Evolutionary conservation across 179 eudicot genomes (phyloP), one percentile per base, ranked within the genome.

Genomic region (Actinidia chinensis): DNA sequence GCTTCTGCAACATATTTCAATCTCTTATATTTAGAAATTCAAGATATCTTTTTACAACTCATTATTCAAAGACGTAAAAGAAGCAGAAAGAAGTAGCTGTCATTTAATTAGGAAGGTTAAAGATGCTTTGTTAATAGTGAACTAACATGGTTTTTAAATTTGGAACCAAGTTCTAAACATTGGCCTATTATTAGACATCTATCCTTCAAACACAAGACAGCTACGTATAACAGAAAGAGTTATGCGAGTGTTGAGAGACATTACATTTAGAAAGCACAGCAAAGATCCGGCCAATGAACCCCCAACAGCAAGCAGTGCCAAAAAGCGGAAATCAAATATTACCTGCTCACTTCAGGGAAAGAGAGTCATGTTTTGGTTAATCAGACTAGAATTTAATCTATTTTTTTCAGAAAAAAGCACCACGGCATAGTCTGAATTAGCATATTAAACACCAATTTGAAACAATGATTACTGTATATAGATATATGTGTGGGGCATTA

Each of bases 221-320:
- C 65, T 48, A 54, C 20, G 54, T 17, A 77, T 11, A 73, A 28
- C 4, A 23, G 18, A 70, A 42, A 14, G 33, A 25, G 10, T 43
- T 59, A 74, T 46, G 33, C 11, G 25, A 51, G 71, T 44, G 36
- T 64, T 50, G 13, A 15, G 75, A 71, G 68, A 56, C 58, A 67
- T 89, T 89, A 95, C 99, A 87, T 95, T 95, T 59, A 95, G 81
- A 84, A 95, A 95, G 80, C 99, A 95, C 66, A 95, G 86, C 78
- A 95, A 79, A 20, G 99, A 95, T 56, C 99, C 99, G 18, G 94
- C 92, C 73, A 95, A 79, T 73, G 99, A 91, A n/a, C 99, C 99
- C 76, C 81, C 95, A 58, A 95, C 76, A 8, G 97, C 99, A 55
- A 95, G 80, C 80, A 95, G 94, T 48, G 99, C 99, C 88, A 95